phyloP scores from a whole-genome alignment of 805 yeast species.

The Ogataea chonburiensis region DNA sequence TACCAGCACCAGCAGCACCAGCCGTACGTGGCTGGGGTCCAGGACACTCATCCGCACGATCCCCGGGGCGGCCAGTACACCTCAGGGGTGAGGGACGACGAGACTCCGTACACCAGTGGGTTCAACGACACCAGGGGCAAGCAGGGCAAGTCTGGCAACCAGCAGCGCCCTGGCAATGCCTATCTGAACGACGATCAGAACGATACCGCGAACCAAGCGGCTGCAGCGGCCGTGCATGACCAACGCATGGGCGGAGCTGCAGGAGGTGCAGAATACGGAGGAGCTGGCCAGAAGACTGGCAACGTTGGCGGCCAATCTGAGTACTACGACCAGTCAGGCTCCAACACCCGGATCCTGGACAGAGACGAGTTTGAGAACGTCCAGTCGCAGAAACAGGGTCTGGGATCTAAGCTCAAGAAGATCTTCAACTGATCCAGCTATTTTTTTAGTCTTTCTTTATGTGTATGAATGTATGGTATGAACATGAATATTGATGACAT shows the following conservation, averaged over 20 bases:
- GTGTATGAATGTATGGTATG: slow-evolving; percentile 1
- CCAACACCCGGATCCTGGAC: slow-evolving; percentile 13
- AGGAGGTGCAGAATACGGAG: slow-evolving; percentile 6
- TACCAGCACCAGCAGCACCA: not conserved
- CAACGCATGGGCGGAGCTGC: slow-evolving; percentile 12
- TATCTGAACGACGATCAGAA: slow-evolving; percentile 19
- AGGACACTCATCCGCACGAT: slow-evolving; percentile 8
- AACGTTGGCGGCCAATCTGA: not conserved
- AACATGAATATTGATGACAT: not conserved
- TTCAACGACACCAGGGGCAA: slow-evolving; percentile 1
- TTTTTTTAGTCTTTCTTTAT: too few relatives aligned
- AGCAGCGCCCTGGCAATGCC: slow-evolving; percentile 12
- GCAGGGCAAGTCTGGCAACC: not conserved
- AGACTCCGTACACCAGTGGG: slow-evolving; percentile 9
- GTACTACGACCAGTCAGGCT: slow-evolving; percentile 3
- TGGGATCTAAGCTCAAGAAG: slow-evolving; percentile 20
- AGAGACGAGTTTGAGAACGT: slow-evolving; percentile 10
- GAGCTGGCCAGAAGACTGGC: not conserved
- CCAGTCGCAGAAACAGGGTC: slow-evolving; percentile 18
- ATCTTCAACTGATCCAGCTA: slow-evolving; percentile 17
- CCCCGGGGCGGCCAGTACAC: slow-evolving; percentile 3
- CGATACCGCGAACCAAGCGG: slow-evolving; percentile 21
- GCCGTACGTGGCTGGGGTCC: slow-evolving; percentile 13
- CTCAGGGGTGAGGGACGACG: slow-evolving; percentile 10
- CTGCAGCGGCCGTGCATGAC: slow-evolving; percentile 17